Percentiles rank a stretch among this genome's conserved stretches.
phyloP scores from a whole-genome alignment of 2,329 filamentous ascomycete species.

The Colletotrichum sp. region DNA sequence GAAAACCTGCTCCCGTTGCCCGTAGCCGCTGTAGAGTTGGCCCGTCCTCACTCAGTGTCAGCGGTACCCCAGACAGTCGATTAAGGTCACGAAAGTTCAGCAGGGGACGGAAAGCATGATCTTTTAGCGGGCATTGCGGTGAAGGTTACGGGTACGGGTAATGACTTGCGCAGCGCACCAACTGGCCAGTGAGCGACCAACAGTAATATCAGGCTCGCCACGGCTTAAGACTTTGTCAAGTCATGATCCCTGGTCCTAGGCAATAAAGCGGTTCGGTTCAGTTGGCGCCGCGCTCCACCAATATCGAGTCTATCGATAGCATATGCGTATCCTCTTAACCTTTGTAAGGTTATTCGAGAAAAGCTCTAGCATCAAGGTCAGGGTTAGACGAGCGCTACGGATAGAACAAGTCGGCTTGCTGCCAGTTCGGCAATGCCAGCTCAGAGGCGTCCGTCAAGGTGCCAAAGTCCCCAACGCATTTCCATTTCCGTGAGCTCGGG shows the following conservation, averaged over 20 bases:
- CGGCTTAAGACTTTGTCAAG: neutral
- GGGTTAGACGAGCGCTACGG: neutral
- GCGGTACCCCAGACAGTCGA: slow-evolving; percentile 1
- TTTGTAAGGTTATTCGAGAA: neutral
- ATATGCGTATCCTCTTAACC: neutral
- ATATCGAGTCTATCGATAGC: neutral
- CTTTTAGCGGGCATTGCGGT: neutral
- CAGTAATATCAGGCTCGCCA: neutral
- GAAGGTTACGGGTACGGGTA: neutral
- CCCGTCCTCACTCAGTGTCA: neutral
- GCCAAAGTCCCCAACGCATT: neutral
- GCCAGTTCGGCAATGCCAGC: neutral
- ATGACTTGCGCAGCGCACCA: neutral
- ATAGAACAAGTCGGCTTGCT: neutral
- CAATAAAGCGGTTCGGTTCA: neutral
- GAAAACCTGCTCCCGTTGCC: neutral
- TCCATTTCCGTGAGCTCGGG: neutral
- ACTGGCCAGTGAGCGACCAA: neutral
- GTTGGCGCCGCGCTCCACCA: neutral
- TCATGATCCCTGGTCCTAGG: neutral
- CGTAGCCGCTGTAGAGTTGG: neutral
- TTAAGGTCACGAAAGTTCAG: neutral
- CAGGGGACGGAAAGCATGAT: neutral
- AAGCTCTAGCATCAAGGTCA: neutral
- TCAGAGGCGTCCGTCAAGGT: neutral